phyloP scores from a whole-genome alignment of 345 rosid species.

The Eucalyptus decipiens region DNA sequence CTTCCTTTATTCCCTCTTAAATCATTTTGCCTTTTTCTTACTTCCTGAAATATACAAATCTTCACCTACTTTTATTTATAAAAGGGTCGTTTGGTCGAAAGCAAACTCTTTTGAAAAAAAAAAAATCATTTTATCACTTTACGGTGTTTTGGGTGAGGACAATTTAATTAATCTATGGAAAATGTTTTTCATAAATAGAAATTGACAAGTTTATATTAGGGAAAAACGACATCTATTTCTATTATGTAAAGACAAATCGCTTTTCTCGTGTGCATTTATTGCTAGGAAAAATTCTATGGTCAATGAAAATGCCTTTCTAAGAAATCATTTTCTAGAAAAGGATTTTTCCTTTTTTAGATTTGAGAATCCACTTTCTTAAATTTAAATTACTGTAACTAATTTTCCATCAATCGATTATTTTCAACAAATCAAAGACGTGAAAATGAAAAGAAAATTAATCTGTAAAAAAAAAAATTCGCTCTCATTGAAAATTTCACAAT shows the following conservation, averaged over 20 bases:
- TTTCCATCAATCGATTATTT: too few species aligned
- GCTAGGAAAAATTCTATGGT: fast-evolving
- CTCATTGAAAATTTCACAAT: too few species aligned
- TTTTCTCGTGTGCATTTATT: background rate
- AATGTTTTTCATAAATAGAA: background rate
- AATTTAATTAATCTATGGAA: background rate
- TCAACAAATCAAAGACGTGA: too few species aligned
- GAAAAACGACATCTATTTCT: background rate
- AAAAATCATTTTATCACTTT: too few species aligned
- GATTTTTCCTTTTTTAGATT: background rate
- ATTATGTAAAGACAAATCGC: background rate
- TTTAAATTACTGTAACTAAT: too few species aligned
- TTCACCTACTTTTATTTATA: background rate
- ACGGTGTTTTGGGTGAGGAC: background rate
- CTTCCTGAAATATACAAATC: too few species aligned
- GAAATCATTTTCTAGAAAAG: background rate
- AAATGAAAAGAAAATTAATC: too few species aligned
- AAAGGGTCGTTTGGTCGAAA: too few species aligned
- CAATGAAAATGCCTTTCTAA: background rate
- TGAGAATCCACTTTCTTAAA: background rate
- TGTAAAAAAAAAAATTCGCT: too few species aligned
- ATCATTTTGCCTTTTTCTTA: background rate
- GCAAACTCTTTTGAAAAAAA: too few species aligned
- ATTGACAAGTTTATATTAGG: background rate
- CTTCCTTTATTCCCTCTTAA: background rate